These are phyloP conservation scores for Xylaria arbuscula DNA, from an alignment of 2,329 filamentous ascomycete species.

Conservation along the genomic window DNA sequence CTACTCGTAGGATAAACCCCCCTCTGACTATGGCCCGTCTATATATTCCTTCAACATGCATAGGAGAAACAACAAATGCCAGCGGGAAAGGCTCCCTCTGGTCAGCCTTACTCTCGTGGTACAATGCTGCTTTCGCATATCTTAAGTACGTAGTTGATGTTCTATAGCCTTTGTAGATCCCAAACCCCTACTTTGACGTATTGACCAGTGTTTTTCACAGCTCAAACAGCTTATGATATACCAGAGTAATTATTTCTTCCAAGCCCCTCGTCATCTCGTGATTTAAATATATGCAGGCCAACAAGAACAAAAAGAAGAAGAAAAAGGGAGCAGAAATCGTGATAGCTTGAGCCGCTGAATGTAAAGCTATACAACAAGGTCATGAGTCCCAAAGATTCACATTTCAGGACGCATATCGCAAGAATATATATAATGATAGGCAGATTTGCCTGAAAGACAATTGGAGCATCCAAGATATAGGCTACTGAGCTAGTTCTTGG, in stretches of 20 bases:
- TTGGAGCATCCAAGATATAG: background rate
- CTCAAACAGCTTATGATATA: background rate
- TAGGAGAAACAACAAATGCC: background rate
- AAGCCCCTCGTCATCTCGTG: conserved; percentile 12
- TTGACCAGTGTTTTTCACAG: background rate
- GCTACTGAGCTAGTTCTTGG: conserved; percentile 32
- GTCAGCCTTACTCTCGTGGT: background rate
- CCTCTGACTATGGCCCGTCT: no score
- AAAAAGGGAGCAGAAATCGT: background rate
- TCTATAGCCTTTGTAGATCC: conserved; percentile 4
- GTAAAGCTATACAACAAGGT: conserved; percentile 24
- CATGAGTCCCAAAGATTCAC: background rate
- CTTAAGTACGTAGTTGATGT: background rate
- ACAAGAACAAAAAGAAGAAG: background rate
- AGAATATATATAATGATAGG: background rate
- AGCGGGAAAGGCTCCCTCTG: background rate
- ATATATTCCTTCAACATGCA: background rate
- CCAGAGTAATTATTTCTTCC: background rate
- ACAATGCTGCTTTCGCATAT: background rate
- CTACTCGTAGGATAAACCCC: background rate
- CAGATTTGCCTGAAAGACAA: background rate
- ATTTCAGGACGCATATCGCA: background rate
- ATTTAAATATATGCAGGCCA: conserved; percentile 24
- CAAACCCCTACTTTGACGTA: conserved; percentile 12
- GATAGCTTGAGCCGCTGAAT: conserved; percentile 14